Evolutionary conservation across 1,284 basidiomycete genomes (phyloP).

Genomic region (Melampsora larici-populina): DNA sequence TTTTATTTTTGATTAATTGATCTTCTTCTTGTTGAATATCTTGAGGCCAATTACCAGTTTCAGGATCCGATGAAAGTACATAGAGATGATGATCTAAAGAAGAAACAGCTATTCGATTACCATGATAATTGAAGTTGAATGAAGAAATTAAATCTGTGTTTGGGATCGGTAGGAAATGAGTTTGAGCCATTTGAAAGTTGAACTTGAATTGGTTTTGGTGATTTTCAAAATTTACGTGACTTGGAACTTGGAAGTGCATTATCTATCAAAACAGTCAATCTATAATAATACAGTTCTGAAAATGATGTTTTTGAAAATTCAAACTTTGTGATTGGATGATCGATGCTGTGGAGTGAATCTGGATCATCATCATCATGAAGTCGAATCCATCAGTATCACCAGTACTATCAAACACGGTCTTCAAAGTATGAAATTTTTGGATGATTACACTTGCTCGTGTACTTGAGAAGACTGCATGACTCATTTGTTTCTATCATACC

Average conservation of each 20-base stretch:
- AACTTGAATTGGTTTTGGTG: background rate
- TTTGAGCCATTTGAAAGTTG: slow-evolving; percentile 25
- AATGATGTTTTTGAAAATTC: too few relatives aligned
- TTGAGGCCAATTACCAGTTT: slow-evolving; percentile 42
- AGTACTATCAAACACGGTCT: slow-evolving; percentile 3
- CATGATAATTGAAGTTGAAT: slow-evolving; percentile 83
- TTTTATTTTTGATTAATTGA: slow-evolving; percentile 58
- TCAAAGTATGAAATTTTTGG: background rate
- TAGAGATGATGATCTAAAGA: slow-evolving; percentile 71
- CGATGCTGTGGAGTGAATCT: too few relatives aligned
- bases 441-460: background rate
- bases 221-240: background rate
- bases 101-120: slow-evolving; percentile 70
- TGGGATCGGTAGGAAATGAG: slow-evolving; percentile 34
- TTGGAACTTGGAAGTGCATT: too few relatives aligned
- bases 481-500: background rate
- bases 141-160: slow-evolving; percentile 74
- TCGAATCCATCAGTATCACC: background rate
- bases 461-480: background rate
- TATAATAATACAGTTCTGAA: too few relatives aligned
- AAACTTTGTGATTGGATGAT: too few relatives aligned
- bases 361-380: too few relatives aligned
- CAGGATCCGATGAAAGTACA: slow-evolving; percentile 42
- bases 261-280: too few relatives aligned
- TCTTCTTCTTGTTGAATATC: slow-evolving; percentile 62